phyloP scores from a whole-genome alignment of 768 basidiomycete species.

The Coprinellus aureogranulatus region DNA sequence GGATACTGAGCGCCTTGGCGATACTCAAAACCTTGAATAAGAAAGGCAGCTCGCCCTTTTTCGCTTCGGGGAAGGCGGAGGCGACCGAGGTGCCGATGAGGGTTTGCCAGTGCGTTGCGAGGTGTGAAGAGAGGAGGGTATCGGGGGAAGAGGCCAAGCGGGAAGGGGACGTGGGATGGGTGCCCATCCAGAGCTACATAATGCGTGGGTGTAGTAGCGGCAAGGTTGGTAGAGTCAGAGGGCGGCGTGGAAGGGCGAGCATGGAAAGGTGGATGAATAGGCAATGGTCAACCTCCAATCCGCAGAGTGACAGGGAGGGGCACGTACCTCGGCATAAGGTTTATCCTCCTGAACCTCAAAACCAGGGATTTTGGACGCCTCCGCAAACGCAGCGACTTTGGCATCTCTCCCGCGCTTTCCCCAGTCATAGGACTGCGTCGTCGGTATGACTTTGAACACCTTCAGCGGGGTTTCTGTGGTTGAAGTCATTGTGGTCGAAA shows the following conservation, averaged over 20 bases:
- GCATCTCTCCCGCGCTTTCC: slow-evolving; percentile 79
- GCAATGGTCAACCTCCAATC: slow-evolving; percentile 9
- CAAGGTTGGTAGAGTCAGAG: too few relatives aligned
- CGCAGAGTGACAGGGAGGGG: slow-evolving; percentile 8
- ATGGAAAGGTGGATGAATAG: too few relatives aligned
- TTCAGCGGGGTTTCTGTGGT: not conserved
- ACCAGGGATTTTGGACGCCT: slow-evolving; percentile 54
- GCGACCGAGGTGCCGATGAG: slow-evolving; percentile 65
- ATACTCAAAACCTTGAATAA: slow-evolving; percentile 92
- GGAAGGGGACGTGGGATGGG: slow-evolving; percentile 71
- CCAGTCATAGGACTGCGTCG: slow-evolving; percentile 92
- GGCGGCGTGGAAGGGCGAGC: too few relatives aligned
- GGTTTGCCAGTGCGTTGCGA: slow-evolving; percentile 62
- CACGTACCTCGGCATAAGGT: slow-evolving; percentile 89
- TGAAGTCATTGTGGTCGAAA: not conserved
- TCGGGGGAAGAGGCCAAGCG: slow-evolving; percentile 32
- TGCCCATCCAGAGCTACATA: slow-evolving; percentile 82
- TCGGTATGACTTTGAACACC: slow-evolving; percentile 81
- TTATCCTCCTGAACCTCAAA: slow-evolving; percentile 67
- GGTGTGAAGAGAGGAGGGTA: slow-evolving; percentile 52
- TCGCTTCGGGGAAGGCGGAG: slow-evolving; percentile 48
- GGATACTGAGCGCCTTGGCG: slow-evolving; percentile 84
- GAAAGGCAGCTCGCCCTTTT: slow-evolving; percentile 77
- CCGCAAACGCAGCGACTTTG: slow-evolving; percentile 85
- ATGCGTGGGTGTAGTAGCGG: slow-evolving; percentile 25